Base-by-base conservation (phyloP, 768 basidiomycete genomes). In the Psilocybe cubensis region DNA sequence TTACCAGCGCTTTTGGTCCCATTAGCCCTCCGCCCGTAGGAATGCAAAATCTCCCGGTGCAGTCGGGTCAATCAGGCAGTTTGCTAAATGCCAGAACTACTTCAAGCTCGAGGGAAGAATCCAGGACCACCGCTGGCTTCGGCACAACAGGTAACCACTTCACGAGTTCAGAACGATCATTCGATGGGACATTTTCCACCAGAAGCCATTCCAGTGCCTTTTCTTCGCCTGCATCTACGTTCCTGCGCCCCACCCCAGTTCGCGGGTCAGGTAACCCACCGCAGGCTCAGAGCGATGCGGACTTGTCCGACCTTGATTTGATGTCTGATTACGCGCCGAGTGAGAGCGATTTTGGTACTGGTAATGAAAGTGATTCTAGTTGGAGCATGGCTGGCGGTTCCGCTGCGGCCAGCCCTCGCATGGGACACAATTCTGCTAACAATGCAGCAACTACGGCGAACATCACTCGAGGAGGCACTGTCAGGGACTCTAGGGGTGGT, bases 251-350 rank as follows among this genome's bases (percentile, higher is more conserved):
- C 56, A 41, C 23, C 44, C 41, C 46, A 44, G 28, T 18, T 42
- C 53, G 7, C 41, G 51, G 10, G n/a, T 43, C 12, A 31, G 14
- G 29, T 14, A 29, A 43, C 12, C 27, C 51, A n/a, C 28, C 25
- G 6, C 51, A 41, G 31, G 41, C 59, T 17, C 57, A 54, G 17
- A 56, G 33, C 21, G 62, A 58, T 24, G 57, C 58, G 38, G 66
- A 68, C 18, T 52, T 67, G 25, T 69, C 66, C 4, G 68, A 70
- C 40, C 38, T 70, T 10, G 68, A 70, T 54, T 61, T 70, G 17
- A 56, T 68, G 59, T 64, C 63, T 3, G 63, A 64, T 25, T 61
- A 59, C 10, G 52, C 52, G 17, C 51, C 54, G 5, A 64, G 63
- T 52, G 63, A 64, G 58, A 55, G 61, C 45, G 60, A 58, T 25